Percentiles rank a stretch among this genome's conserved stretches.
phyloP scores from a whole-genome alignment of 2,329 filamentous ascomycete genomes.

The Aureobasidium mangrovei region DNA sequence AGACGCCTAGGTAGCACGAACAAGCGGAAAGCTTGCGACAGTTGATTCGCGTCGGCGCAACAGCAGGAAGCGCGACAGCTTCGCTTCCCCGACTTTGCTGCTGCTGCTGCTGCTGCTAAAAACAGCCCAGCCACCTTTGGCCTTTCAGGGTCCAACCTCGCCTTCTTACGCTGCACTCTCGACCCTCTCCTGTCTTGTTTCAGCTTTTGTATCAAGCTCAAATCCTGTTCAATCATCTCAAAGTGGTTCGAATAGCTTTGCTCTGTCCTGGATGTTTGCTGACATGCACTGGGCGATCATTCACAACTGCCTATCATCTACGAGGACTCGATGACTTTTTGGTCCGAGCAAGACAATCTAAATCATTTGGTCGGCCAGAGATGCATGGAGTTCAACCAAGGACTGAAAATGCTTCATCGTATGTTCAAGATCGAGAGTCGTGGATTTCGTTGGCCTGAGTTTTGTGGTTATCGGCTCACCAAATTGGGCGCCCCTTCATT shows the following conservation, averaged over 20 bases:
- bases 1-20: background rate
- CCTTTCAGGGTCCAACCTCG: background rate
- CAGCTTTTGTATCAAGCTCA: too few species aligned
- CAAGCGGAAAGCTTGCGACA: constrained; percentile 4
- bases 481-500: background rate
- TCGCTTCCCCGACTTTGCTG: background rate
- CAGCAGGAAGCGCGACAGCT: constrained; percentile 5
- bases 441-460: constrained; percentile 12
- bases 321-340: too few species aligned
- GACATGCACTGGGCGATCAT: too few species aligned
- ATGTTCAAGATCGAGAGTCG: constrained; percentile 6
- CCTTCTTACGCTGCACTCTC: too few species aligned
- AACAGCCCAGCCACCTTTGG: background rate
- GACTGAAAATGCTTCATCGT: background rate
- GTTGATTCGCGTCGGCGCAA: constrained; percentile 5
- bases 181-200: too few species aligned
- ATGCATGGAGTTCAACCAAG: too few species aligned
- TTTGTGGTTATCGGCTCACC: constrained; percentile 11
- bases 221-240: too few species aligned
- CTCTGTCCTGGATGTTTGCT: too few species aligned
- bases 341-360: too few species aligned
- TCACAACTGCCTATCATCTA: too few species aligned
- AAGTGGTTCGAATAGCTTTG: too few species aligned
- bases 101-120: background rate
- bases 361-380: too few species aligned